phyloP scores from a whole-genome alignment of 371 early-diverging fungal genomes.

The Dichotomocladium elegans region DNA sequence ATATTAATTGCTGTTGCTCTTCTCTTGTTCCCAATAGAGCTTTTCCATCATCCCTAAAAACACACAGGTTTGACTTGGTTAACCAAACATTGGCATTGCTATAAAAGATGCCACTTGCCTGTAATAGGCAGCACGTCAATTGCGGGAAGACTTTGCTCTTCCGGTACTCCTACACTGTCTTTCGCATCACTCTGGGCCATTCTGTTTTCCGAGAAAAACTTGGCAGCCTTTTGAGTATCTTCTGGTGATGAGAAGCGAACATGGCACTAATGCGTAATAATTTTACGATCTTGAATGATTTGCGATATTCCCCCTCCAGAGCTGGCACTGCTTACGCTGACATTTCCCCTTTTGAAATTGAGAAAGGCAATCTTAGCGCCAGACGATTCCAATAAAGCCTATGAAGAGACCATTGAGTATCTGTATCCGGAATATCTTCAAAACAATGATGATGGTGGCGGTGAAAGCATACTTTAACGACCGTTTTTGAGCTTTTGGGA shows the following conservation, averaged over 20 bases:
- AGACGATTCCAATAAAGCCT: slow-evolving; percentile 23
- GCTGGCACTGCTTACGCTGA: slow-evolving; percentile 6
- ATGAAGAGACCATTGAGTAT: not conserved
- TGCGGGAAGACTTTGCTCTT: no score
- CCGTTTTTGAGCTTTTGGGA: slow-evolving; percentile 25
- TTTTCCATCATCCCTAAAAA: slow-evolving; percentile 11
- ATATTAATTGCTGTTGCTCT: no score
- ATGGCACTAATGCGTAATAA: slow-evolving; percentile 19
- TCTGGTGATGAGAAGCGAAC: slow-evolving; percentile 23
- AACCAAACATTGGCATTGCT: no score
- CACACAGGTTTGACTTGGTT: not conserved
- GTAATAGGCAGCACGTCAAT: slow-evolving; percentile 5
- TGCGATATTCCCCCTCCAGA: not conserved
- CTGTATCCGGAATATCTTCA: not conserved
- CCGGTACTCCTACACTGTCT: slow-evolving; percentile 19
- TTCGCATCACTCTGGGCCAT: slow-evolving; percentile 19
- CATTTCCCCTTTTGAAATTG: slow-evolving; percentile 24
- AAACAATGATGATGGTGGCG: no score
- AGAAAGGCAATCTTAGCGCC: slow-evolving; percentile 27
- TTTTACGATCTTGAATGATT: not conserved
- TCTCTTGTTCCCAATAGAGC: slow-evolving; percentile 18
- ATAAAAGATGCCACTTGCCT: slow-evolving; percentile 9
- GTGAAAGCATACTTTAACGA: slow-evolving; percentile 16
- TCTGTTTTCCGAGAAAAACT: slow-evolving; percentile 20
- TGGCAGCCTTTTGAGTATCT: slow-evolving; percentile 20